Conservation (phyloP, 805 yeast species). For the Saturnispora silvae region DNA sequence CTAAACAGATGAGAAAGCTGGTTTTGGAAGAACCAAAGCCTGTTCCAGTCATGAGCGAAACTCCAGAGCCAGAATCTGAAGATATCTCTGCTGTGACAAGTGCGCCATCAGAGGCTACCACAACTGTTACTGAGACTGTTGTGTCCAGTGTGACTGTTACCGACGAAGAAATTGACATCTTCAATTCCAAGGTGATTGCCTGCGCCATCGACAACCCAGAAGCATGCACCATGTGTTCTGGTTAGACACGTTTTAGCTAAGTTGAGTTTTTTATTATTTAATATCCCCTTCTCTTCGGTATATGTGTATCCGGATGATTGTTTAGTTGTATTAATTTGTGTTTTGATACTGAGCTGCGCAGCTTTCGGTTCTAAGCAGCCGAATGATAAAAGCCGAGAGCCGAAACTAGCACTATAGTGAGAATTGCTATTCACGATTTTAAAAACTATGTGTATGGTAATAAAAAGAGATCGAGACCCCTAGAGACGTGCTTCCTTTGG, state of each 20-base stretch:
- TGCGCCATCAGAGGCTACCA: slow-evolving; percentile 10
- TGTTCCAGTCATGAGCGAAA: slow-evolving; percentile 12
- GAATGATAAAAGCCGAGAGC: no score
- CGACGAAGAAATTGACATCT: slow-evolving; percentile 61
- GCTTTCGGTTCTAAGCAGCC: no score
- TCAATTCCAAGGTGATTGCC: slow-evolving; percentile 86
- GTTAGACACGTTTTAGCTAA: slow-evolving; percentile 34
- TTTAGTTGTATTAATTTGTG: no score
- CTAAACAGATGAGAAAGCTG: slow-evolving; percentile 8
- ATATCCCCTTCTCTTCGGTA: no score
- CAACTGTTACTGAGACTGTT: slow-evolving; percentile 11
- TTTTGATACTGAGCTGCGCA: no score
- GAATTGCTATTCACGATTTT: no score
- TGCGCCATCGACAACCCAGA: slow-evolving; percentile 97
- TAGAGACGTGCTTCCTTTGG: no score
- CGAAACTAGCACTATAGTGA: no score
- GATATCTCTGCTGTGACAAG: slow-evolving; percentile 5
- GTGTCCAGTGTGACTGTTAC: slow-evolving; percentile 6
- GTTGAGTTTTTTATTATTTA: background rate
- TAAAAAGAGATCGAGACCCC: no score
- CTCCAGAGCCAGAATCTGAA: slow-evolving; percentile 6
- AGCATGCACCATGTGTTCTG: slow-evolving; percentile 98
- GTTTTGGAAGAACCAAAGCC: slow-evolving; percentile 17
- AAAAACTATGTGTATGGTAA: no score
- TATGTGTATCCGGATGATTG: no score